A percentile compares a stretch with the other conserved stretches of the same genome.
Evolutionary conservation across 2,329 filamentous ascomycete species (phyloP).

Genomic region (Penicillium sp.): DNA sequence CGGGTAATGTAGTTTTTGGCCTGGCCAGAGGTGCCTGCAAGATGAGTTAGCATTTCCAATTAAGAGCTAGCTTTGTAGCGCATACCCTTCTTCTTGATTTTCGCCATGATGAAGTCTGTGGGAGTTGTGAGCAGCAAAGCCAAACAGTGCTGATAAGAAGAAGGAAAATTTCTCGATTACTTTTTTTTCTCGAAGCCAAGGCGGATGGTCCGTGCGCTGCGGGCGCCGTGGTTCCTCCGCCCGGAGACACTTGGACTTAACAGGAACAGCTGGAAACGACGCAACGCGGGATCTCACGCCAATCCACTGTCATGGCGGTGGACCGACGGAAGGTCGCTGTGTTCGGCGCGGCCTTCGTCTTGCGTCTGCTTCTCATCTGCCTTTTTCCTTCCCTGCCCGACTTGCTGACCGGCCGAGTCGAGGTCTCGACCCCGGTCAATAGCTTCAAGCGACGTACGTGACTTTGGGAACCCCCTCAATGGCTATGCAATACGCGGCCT

Average conservation of each 20-base stretch:
- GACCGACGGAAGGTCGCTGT: conserved; percentile 63
- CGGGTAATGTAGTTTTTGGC: conserved; percentile 98
- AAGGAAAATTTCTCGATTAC: conserved; percentile 39
- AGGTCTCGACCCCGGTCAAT: conserved; percentile 93
- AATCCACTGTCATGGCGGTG: conserved; percentile 46
- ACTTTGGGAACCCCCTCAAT: conserved; percentile 1
- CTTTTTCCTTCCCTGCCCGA: conserved; percentile 80
- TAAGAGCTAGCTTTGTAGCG: neutral
- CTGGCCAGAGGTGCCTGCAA: conserved; percentile 72
- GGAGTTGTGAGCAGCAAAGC: conserved; percentile 12
- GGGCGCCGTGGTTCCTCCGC: conserved; percentile 22
- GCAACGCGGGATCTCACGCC: conserved; percentile 2
- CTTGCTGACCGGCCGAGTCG: conserved; percentile 83
- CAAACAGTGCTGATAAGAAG: conserved; percentile 34
- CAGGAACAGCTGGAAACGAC: conserved; percentile 12
- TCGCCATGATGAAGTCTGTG: conserved; percentile 55
- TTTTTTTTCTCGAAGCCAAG: conserved; percentile 29
- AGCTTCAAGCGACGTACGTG: conserved; percentile 88
- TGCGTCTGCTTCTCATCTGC: conserved; percentile 76
- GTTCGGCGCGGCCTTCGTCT: conserved; percentile 70
- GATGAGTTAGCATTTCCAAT: neutral
- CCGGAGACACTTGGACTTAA: conserved; percentile 14
- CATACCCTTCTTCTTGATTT: conserved; percentile 83
- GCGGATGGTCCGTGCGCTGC: conserved; percentile 34
- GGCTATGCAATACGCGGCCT: no score